Conservation (phyloP, 2,329 filamentous ascomycete species). For the Xylaria sp. region DNA sequence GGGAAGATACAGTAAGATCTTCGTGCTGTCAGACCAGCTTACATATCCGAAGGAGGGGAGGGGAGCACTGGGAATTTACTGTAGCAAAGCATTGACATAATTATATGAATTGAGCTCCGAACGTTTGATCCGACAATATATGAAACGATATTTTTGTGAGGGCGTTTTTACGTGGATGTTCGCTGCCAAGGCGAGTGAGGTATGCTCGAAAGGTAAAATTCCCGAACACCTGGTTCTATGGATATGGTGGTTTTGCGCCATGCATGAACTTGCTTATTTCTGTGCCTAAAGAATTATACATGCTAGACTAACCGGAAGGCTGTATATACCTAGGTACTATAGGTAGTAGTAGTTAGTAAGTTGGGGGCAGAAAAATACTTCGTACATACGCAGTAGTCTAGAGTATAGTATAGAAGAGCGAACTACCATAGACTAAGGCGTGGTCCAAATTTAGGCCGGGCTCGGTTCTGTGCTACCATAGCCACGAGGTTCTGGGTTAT, state of each 20-base stretch:
- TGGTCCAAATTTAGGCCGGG: slow-evolving; percentile 20
- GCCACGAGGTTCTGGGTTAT: slow-evolving; percentile 34
- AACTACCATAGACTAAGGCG: slow-evolving; percentile 4
- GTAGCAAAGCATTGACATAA: slow-evolving; percentile 14
- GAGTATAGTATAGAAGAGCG: too few species aligned
- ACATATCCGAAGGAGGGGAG: neutral
- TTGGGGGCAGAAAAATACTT: too few species aligned
- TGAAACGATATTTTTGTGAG: too few species aligned
- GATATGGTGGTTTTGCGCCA: slow-evolving; percentile 10
- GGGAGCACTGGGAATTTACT: neutral
- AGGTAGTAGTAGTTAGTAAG: too few species aligned
- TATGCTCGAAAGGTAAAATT: neutral
- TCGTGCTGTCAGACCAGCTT: neutral
- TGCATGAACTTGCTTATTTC: slow-evolving; percentile 4
- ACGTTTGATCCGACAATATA: slow-evolving; percentile 6
- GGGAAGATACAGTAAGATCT: neutral
- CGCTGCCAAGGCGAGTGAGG: neutral
- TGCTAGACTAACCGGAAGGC: neutral
- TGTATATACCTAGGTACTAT: neutral
- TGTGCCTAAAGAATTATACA: too few species aligned
- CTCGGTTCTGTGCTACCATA: slow-evolving; percentile 30
- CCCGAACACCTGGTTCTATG: slow-evolving; percentile 19
- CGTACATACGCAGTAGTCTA: too few species aligned
- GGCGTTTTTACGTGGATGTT: neutral
- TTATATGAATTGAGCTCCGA: slow-evolving; percentile 13